Conservation (phyloP, 257 asterid species). For the Misopates orontium region DNA sequence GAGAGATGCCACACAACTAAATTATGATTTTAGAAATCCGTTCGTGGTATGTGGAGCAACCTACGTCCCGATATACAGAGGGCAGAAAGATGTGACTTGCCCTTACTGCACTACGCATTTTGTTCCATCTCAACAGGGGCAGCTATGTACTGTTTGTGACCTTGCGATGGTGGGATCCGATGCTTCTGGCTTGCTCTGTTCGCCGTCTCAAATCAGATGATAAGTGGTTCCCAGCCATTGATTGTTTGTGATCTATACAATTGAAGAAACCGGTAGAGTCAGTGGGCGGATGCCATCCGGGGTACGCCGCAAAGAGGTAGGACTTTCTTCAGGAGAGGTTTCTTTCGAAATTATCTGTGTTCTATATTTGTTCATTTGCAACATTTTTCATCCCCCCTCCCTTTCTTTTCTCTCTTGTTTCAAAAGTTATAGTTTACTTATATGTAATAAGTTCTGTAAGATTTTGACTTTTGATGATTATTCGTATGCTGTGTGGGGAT, state of each 20-base stretch:
- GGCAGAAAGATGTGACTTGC: slow-evolving; percentile 77
- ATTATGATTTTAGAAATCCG: slow-evolving; percentile 88
- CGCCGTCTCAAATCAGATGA: slow-evolving; percentile 58
- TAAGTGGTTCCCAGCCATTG: background rate
- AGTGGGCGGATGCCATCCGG: slow-evolving; percentile 6
- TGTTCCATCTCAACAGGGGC: slow-evolving; percentile 71
- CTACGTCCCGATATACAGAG: slow-evolving; percentile 77
- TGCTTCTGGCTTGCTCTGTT: slow-evolving; percentile 68
- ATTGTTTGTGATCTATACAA: slow-evolving; percentile 9
- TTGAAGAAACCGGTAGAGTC: background rate
- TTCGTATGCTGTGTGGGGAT: slow-evolving; percentile 26
- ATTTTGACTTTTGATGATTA: slow-evolving; percentile 33
- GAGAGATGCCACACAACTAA: slow-evolving; percentile 63
- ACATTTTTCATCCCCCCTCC: slow-evolving; percentile 25
- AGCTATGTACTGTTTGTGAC: slow-evolving; percentile 71
- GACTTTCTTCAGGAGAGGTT: slow-evolving; percentile 21
- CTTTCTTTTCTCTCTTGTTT: slow-evolving; percentile 18
- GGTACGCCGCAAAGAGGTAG: slow-evolving; percentile 27
- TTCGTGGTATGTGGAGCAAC: slow-evolving; percentile 90
- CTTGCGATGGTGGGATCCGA: slow-evolving; percentile 60
- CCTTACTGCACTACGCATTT: slow-evolving; percentile 77
- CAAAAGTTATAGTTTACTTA: slow-evolving; percentile 33
- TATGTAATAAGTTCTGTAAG: slow-evolving; percentile 41
- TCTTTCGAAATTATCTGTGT: slow-evolving; percentile 28
- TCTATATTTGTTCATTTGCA: slow-evolving; percentile 25